Evolutionary conservation across 768 basidiomycete species (phyloP).

Genomic region (Amanita phalloides): DNA sequence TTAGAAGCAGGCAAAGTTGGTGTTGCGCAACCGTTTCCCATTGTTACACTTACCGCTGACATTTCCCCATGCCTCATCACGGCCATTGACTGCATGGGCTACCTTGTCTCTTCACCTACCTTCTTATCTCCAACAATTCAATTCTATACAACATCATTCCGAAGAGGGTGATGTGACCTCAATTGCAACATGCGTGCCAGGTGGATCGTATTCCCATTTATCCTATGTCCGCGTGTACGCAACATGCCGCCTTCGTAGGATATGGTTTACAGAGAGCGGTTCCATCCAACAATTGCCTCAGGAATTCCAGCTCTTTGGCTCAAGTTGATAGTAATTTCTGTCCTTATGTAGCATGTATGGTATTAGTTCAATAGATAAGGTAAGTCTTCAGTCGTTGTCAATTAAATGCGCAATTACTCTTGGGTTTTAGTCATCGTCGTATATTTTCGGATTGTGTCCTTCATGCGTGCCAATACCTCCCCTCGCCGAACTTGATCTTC

Average conservation of each 20-base stretch:
- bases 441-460: slow-evolving; percentile 19
- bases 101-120: slow-evolving; percentile 55
- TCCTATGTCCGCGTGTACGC: slow-evolving; percentile 71
- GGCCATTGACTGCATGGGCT: slow-evolving; percentile 58
- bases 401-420: neutral
- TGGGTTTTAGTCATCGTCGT: slow-evolving; percentile 9
- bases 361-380: neutral
- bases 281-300: slow-evolving; percentile 48
- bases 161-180: slow-evolving; percentile 10
- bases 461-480: slow-evolving; percentile 46
- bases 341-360: neutral
- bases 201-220: slow-evolving; percentile 51
- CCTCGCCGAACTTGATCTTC: slow-evolving; percentile 39
- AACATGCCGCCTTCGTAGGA: slow-evolving; percentile 62
- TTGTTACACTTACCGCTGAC: slow-evolving; percentile 63
- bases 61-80: slow-evolving; percentile 46
- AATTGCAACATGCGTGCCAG: slow-evolving; percentile 24
- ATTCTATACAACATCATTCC: slow-evolving; percentile 28
- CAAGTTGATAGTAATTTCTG: neutral
- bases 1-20: slow-evolving; percentile 33
- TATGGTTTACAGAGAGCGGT: slow-evolving; percentile 55
- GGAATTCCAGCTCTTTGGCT: slow-evolving; percentile 63
- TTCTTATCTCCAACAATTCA: slow-evolving; percentile 49
- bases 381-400: neutral
- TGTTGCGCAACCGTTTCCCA: slow-evolving; percentile 27